Evolutionary conservation across 129 eudicot species (phyloP).

Genomic region (Lonicera japonica): DNA sequence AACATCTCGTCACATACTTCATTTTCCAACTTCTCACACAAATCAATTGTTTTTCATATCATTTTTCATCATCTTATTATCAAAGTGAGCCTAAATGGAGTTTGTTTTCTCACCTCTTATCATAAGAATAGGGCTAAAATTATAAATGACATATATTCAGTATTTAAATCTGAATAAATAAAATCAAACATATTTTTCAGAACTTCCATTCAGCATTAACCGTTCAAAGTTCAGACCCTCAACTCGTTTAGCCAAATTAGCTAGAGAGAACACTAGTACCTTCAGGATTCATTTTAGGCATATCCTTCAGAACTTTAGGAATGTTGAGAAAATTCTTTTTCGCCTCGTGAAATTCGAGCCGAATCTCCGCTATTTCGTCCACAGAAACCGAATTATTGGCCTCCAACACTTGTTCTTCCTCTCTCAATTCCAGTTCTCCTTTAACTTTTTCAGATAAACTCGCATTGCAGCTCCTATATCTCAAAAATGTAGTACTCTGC

Average conservation of each 20-base stretch:
- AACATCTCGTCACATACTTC: no score
- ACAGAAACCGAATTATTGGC: constrained; percentile 22
- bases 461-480: constrained; percentile 26
- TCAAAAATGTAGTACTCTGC: neutral
- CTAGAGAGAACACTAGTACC: constrained; percentile 28
- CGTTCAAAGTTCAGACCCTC: no score
- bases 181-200: no score
- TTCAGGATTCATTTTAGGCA: constrained; percentile 89
- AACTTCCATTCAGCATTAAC: no score
- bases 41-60: no score
- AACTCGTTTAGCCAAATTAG: neutral
- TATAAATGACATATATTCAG: no score
- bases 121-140: no score
- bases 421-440: constrained; percentile 34
- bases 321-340: constrained; percentile 61
- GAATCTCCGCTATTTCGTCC: constrained; percentile 50
- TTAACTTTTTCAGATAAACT: constrained; percentile 21
- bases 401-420: constrained; percentile 23
- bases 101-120: no score
- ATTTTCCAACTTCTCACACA: no score
- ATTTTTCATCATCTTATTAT: no score
- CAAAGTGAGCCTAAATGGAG: no score
- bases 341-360: constrained; percentile 51
- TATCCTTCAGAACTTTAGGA: constrained; percentile 58
- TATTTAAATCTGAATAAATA: no score